A percentile compares a stretch with the other conserved stretches of the same genome.
These are phyloP conservation scores for Paraphoma sp. DNA, from an alignment of 2,329 filamentous ascomycete species.

Conservation along the genomic window DNA sequence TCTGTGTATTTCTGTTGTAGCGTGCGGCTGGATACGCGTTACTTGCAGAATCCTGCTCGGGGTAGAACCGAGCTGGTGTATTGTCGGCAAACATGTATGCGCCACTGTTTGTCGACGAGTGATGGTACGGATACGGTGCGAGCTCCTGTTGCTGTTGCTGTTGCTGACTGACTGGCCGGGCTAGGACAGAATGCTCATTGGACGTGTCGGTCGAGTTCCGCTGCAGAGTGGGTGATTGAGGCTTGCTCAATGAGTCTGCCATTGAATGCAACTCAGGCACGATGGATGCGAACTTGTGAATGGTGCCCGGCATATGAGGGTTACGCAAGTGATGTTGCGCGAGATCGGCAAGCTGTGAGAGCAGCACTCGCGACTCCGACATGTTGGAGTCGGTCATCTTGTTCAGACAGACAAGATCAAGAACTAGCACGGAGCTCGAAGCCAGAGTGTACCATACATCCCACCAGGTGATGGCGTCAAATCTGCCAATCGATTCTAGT, in stretches of 20 bases:
- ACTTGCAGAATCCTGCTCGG: constrained; percentile 23
- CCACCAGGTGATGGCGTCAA: constrained; percentile 51
- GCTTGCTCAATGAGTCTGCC: constrained; percentile 32
- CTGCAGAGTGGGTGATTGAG: constrained; percentile 9
- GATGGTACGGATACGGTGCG: constrained; percentile 25
- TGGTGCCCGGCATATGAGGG: constrained; percentile 47
- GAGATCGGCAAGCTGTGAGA: constrained; percentile 45
- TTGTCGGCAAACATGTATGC: constrained; percentile 41
- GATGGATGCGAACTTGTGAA: constrained; percentile 46
- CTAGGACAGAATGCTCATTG: background rate
- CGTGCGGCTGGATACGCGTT: constrained; percentile 23
- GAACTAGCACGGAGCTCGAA: constrained; percentile 47
- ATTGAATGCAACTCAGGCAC: constrained; percentile 46
- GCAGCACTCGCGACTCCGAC: constrained; percentile 39
- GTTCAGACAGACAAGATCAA: constrained; percentile 45
- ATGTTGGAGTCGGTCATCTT: constrained; percentile 22
- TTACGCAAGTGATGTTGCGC: constrained; percentile 40
- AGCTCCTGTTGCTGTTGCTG: constrained; percentile 15
- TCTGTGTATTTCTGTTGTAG: constrained; percentile 37
- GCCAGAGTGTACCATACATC: constrained; percentile 52
- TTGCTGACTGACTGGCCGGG: constrained; percentile 15
- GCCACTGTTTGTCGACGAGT: constrained; percentile 32
- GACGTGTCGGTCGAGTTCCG: constrained; percentile 11
- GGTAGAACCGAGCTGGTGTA: constrained; percentile 27
- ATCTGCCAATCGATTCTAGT: constrained; percentile 46